Percentiles rank a stretch among this genome's conserved stretches.
These are phyloP conservation scores for Ascoidea rubescens DNA, from an alignment of 805 yeast genomes.

Conservation along the genomic window DNA sequence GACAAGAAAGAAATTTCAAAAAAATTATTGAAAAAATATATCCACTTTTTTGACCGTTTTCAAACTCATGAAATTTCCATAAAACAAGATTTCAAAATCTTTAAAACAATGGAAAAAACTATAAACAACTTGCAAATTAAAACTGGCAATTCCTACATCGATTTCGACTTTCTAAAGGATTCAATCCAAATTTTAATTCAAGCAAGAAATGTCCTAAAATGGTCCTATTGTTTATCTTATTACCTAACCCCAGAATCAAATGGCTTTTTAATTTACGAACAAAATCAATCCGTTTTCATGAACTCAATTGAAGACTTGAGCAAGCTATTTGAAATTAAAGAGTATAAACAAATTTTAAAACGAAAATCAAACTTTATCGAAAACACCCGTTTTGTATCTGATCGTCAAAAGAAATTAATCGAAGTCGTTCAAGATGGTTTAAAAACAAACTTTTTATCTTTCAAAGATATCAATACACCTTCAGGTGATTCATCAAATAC, in stretches of 20 bases:
- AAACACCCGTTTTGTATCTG: slow-evolving; percentile 20
- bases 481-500: background rate
- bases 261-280: slow-evolving; percentile 51
- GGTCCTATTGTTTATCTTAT: slow-evolving; percentile 80
- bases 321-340: slow-evolving; percentile 34
- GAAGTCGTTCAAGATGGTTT: slow-evolving; percentile 21
- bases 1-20: slow-evolving; percentile 29
- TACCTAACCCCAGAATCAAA: slow-evolving; percentile 36
- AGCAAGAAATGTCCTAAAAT: slow-evolving; percentile 68
- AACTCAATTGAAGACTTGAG: slow-evolving; percentile 59
- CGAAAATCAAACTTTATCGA: slow-evolving; percentile 24
- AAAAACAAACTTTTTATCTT: background rate
- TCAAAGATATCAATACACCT: background rate
- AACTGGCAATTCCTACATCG: slow-evolving; percentile 68
- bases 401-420: slow-evolving; percentile 23
- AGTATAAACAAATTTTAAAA: slow-evolving; percentile 21
- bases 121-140: slow-evolving; percentile 54
- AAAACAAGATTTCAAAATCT: slow-evolving; percentile 52
- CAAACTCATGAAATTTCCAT: slow-evolving; percentile 66
- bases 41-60: slow-evolving; percentile 64
- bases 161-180: slow-evolving; percentile 70
- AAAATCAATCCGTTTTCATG: slow-evolving; percentile 50
- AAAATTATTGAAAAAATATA: slow-evolving; percentile 44
- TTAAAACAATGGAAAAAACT: slow-evolving; percentile 45
- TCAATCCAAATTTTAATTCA: slow-evolving; percentile 49